Percentiles rank a stretch among this genome's conserved stretches.
These are phyloP conservation scores for Oidium heveae DNA, from an alignment of 2,329 filamentous ascomycete genomes.

Conservation along the genomic window DNA sequence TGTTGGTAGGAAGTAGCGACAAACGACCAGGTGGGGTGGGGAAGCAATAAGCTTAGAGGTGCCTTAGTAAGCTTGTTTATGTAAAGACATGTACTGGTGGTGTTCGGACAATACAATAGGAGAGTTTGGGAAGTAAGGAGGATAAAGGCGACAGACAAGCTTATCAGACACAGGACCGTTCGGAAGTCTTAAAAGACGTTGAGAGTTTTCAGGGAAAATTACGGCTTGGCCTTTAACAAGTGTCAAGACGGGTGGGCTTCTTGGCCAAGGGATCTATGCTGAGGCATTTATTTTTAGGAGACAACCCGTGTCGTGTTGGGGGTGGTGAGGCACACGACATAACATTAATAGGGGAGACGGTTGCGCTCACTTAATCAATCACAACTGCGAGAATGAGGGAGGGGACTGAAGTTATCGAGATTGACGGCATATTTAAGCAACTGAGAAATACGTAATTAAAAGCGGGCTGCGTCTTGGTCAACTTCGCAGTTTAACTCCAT, in stretches of 20 bases:
- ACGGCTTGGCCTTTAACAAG: not conserved
- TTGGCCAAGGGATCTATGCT: not conserved
- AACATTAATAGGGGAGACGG: too few species aligned
- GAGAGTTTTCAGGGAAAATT: not conserved
- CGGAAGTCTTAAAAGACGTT: not conserved
- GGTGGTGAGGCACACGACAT: too few species aligned
- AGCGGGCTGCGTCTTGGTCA: too few species aligned
- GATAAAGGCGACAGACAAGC: not conserved
- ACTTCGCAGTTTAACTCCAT: too few species aligned
- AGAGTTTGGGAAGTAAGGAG: not conserved
- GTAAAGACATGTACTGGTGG: not conserved
- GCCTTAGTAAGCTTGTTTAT: not conserved
- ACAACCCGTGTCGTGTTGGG: not conserved
- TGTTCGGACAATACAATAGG: not conserved
- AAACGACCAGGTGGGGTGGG: not conserved
- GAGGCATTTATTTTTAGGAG: not conserved
- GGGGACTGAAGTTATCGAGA: too few species aligned
- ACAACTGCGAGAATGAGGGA: too few species aligned
- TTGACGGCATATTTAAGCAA: too few species aligned
- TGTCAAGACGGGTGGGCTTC: not conserved
- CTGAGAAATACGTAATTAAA: too few species aligned
- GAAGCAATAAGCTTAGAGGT: not conserved
- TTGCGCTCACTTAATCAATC: too few species aligned
- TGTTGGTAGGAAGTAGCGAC: not conserved
- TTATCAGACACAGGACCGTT: not conserved